Conservation (phyloP, 2,329 filamentous ascomycete genomes). For the Aspergillus tamarii region DNA sequence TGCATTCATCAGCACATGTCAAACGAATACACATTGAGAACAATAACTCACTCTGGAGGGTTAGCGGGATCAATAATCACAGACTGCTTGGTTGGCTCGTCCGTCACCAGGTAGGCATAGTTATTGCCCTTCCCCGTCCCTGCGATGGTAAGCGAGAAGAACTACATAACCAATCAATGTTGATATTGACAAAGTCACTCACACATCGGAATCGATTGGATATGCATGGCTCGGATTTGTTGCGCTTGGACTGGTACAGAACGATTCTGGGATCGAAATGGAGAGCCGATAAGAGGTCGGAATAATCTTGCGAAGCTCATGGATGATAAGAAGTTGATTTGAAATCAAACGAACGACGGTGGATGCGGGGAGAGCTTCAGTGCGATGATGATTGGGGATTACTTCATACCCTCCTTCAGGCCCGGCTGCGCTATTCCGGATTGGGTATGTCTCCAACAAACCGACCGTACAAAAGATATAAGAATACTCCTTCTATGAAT, state of each 20-base stretch:
- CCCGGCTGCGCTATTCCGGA: too few relatives aligned
- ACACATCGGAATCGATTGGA: constrained; percentile 59
- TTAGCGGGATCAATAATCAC: constrained; percentile 57
- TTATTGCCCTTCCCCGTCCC: constrained; percentile 51
- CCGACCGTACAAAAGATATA: too few relatives aligned
- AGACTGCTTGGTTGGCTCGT: constrained; percentile 53
- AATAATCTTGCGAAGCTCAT: constrained; percentile 35
- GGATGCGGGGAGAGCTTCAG: constrained; percentile 14
- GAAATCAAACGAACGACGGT: not conserved
- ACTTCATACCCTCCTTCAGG: constrained; percentile 11
- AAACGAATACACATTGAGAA: not conserved
- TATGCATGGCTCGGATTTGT: constrained; percentile 49
- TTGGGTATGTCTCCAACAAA: too few relatives aligned
- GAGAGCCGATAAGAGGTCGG: constrained; percentile 22
- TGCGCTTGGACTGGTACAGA: constrained; percentile 5
- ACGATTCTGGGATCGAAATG: constrained; percentile 12
- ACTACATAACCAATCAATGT: not conserved
- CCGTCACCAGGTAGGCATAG: constrained; percentile 56
- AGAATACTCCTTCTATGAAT: too few relatives aligned
- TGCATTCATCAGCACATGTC: constrained; percentile 31
- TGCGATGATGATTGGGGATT: constrained; percentile 15
- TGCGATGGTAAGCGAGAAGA: constrained; percentile 12
- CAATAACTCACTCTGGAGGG: constrained; percentile 49
- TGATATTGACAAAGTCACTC: constrained; percentile 28
- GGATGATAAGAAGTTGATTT: constrained; percentile 15